A percentile compares a stretch with the other conserved stretches of the same genome.
These are phyloP conservation scores for Xylariaceae sp. DNA, from an alignment of 2,329 filamentous ascomycete genomes.

Conservation along the genomic window DNA sequence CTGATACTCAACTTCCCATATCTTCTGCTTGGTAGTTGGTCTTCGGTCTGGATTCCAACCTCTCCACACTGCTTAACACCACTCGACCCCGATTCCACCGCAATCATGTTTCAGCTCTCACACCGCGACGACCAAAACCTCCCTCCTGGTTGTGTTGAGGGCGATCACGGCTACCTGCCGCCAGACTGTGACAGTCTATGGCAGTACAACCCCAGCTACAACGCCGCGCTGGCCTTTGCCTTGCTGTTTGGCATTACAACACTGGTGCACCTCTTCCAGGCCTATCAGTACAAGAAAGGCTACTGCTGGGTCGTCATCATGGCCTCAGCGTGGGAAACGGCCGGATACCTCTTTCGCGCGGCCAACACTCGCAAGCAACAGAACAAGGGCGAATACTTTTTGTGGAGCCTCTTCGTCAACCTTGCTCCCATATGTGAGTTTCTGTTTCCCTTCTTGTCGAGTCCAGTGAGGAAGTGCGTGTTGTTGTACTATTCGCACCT, in stretches of 20 bases:
- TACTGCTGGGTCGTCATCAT: constrained; percentile 1
- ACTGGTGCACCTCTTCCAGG: not conserved
- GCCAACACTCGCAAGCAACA: not conserved
- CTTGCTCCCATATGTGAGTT: not conserved
- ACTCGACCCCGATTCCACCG: not conserved
- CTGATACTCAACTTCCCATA: not conserved
- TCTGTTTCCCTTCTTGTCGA: too few species aligned
- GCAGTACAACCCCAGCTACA: not conserved
- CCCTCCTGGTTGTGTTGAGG: not conserved
- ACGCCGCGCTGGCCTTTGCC: not conserved
- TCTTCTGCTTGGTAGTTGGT: too few species aligned
- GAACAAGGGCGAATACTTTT: not conserved
- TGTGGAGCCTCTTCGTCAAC: not conserved
- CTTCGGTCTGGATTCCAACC: not conserved
- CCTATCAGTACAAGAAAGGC: not conserved
- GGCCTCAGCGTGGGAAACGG: not conserved
- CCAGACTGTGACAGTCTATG: not conserved
- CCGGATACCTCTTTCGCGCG: not conserved
- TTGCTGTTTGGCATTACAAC: not conserved
- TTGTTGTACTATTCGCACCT: not conserved
- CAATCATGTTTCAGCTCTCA: not conserved
- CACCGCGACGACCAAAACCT: not conserved
- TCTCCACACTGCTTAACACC: not conserved
- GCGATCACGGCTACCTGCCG: not conserved
- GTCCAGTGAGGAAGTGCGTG: too few species aligned